Conservation (phyloP, 371 early-diverging fungal genomes). For the Mortierella sp. region DNA sequence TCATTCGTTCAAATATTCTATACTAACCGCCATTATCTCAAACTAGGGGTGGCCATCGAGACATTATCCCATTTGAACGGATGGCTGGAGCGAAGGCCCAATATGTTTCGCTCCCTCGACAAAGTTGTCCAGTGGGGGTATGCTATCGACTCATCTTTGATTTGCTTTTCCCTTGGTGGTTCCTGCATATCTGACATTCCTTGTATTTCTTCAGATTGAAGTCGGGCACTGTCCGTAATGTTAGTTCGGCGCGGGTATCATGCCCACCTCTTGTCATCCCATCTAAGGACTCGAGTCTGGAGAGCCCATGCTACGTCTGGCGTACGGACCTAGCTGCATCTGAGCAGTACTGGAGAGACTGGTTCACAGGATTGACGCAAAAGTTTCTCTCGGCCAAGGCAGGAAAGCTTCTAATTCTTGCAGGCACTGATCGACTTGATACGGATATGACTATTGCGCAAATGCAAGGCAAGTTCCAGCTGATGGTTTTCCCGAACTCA, state of each 20-base stretch:
- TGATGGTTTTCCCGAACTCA: conserved; percentile 83
- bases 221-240: conserved; percentile 72
- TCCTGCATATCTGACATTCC: background rate
- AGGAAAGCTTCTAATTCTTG: conserved; percentile 87
- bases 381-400: conserved; percentile 81
- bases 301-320: conserved; percentile 66
- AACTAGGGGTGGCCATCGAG: conserved; percentile 55
- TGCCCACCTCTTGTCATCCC: conserved; percentile 74
- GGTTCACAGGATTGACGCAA: conserved; percentile 87
- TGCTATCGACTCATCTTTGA: background rate
- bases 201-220: conserved; percentile 58
- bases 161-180: background rate
- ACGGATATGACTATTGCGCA: conserved; percentile 93
- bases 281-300: conserved; percentile 25
- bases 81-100: conserved; percentile 49
- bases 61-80: conserved; percentile 49
- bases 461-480: conserved; percentile 96
- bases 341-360: conserved; percentile 84
- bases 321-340: conserved; percentile 79
- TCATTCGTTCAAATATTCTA: background rate
- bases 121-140: conserved; percentile 49
- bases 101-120: conserved; percentile 39
- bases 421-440: conserved; percentile 94
- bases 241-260: conserved; percentile 82
- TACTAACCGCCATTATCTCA: background rate